Evolutionary conservation across 164 flowering plant species (phyloP).

Genomic region (Euptelea pleiosperma): DNA sequence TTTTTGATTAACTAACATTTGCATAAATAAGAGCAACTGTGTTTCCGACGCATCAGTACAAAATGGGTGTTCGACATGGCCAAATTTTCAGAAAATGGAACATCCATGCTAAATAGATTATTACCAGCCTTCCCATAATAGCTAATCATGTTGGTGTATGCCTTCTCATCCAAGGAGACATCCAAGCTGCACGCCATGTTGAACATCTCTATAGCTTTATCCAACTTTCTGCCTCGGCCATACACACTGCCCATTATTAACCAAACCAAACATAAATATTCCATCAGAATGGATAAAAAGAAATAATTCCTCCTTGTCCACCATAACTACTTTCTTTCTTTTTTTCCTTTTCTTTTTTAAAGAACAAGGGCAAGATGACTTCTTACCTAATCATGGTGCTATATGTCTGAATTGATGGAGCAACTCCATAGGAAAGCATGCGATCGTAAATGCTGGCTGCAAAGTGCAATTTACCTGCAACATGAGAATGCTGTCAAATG

Average conservation of each 20-base stretch:
- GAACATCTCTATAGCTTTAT: constrained; percentile 72
- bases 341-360: not conserved
- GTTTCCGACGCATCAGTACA: no score
- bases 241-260: constrained; percentile 64
- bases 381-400: constrained; percentile 83
- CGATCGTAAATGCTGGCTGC: constrained; percentile 66
- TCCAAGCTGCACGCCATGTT: constrained; percentile 46
- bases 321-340: not conserved
- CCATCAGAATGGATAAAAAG: constrained; percentile 6
- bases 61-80: not conserved
- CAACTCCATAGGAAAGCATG: constrained; percentile 55
- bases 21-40: no score
- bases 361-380: not conserved
- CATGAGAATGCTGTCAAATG: constrained; percentile 8
- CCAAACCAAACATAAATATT: constrained; percentile 6
- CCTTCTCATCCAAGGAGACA: constrained; percentile 65
- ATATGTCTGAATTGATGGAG: constrained; percentile 79
- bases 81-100: no score
- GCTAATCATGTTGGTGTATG: constrained; percentile 69
- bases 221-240: constrained; percentile 65
- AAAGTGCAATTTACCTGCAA: constrained; percentile 69
- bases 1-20: no score
- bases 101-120: not conserved
- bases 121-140: constrained; percentile 87
- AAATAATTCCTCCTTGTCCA: not conserved